A percentile compares a stretch with the other conserved stretches of the same genome.
These are phyloP conservation scores for Tanacetum coccineum DNA, from an alignment of 129 eudicot species.

Conservation along the genomic window DNA sequence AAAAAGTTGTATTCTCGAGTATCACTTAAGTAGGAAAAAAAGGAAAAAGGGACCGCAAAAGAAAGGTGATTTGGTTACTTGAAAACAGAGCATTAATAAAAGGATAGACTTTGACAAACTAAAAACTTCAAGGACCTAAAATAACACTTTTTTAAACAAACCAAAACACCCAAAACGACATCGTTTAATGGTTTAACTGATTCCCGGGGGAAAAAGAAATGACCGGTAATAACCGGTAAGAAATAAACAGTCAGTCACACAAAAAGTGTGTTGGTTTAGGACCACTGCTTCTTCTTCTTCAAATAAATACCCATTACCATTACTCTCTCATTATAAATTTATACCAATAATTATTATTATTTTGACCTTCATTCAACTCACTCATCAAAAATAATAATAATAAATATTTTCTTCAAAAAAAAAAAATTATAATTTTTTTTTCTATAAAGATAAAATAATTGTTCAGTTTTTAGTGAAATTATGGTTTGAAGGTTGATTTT, in stretches of 20 bases:
- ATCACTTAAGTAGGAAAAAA: too few species aligned
- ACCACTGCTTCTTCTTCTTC: conserved; percentile 41
- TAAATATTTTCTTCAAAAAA: too few species aligned
- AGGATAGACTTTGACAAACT: neutral
- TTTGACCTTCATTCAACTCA: conserved; percentile 33
- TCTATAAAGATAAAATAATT: too few species aligned
- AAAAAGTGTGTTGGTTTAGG: conserved; percentile 9
- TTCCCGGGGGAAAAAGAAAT: neutral
- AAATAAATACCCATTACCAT: conserved; percentile 1
- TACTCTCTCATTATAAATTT: neutral
- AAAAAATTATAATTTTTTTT: too few species aligned
- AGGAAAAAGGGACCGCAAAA: too few species aligned
- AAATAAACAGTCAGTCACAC: conserved; percentile 28
- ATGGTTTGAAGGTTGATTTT: neutral
- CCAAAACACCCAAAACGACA: conserved; percentile 20
- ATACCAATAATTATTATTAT: too few species aligned
- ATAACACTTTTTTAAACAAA: neutral
- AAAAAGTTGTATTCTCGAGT: too few species aligned
- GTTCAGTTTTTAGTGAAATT: neutral
- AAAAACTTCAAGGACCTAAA: neutral
- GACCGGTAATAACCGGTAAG: conserved; percentile 19
- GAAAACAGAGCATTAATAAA: too few species aligned
- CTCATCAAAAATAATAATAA: too few species aligned
- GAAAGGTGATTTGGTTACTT: too few species aligned
- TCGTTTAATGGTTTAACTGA: conserved; percentile 14